Evolutionary conservation across 805 yeast species (phyloP).

Genomic region (Monosporozyma siamensis): DNA sequence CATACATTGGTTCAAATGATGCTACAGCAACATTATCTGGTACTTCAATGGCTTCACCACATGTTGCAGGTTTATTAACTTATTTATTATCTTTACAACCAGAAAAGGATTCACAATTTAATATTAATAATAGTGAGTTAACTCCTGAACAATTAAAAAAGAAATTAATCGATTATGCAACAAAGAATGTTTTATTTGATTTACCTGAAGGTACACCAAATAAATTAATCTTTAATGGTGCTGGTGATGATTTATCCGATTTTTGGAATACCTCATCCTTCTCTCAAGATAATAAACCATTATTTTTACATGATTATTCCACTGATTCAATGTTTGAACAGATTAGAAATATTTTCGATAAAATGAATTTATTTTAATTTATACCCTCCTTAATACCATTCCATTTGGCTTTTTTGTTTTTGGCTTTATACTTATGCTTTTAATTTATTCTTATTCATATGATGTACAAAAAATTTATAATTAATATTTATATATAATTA

Average conservation of each 20-base stretch:
- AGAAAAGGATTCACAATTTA: slow-evolving; percentile 52
- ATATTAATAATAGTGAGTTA: slow-evolving; percentile 32
- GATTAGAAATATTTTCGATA: slow-evolving; percentile 21
- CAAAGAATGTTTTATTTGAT: slow-evolving; percentile 49
- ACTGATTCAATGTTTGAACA: slow-evolving; percentile 23
- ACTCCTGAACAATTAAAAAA: slow-evolving; percentile 71
- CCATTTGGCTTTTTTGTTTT: too few relatives aligned
- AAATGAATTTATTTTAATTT: slow-evolving; percentile 19
- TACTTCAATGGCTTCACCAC: slow-evolving; percentile 98
- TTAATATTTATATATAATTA: too few relatives aligned
- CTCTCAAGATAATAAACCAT: not conserved
- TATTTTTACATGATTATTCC: not conserved
- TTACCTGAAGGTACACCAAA: slow-evolving; percentile 71
- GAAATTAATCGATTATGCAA: slow-evolving; percentile 60
- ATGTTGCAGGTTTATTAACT: slow-evolving; percentile 83
- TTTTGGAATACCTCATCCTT: slow-evolving; percentile 39
- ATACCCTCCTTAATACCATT: too few relatives aligned
- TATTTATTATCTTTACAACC: slow-evolving; percentile 86
- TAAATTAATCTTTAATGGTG: slow-evolving; percentile 72
- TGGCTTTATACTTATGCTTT: too few relatives aligned
- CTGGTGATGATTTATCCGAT: slow-evolving; percentile 56
- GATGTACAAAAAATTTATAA: too few relatives aligned
- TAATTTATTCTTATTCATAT: too few relatives aligned
- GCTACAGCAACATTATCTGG: slow-evolving; percentile 85
- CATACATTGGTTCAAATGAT: slow-evolving; percentile 63